Percentiles rank a stretch among this genome's conserved stretches.
Conservation (phyloP, 2,329 filamentous ascomycete species). For the Sporothrix variecibatus region DNA sequence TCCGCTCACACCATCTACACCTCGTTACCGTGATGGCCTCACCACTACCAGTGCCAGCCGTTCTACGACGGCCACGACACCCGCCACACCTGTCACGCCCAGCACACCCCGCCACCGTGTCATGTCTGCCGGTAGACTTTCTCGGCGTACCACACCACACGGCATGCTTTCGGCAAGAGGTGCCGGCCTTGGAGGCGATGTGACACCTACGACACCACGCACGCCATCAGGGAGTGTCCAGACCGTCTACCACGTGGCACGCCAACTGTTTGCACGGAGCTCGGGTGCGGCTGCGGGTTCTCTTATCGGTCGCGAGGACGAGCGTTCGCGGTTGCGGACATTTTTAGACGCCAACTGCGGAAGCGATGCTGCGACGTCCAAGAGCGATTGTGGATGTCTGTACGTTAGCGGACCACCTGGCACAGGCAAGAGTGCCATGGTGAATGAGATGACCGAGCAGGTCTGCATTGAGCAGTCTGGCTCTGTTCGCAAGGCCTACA, state of each 20-base stretch:
- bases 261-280: conserved; percentile 82
- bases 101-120: conserved; percentile 84
- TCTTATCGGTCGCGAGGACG: conserved; percentile 74
- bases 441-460: conserved; percentile 73
- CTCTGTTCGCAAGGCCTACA: conserved; percentile 68
- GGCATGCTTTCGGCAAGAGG: background rate
- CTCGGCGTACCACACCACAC: conserved; percentile 76
- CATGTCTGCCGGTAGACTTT: conserved; percentile 71
- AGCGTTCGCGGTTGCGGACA: conserved; percentile 62
- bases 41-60: conserved; percentile 3
- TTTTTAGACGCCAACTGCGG: conserved; percentile 61
- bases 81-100: conserved; percentile 52
- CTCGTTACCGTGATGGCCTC: conserved; percentile 77
- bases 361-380: conserved; percentile 36
- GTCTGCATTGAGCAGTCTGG: conserved; percentile 51
- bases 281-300: conserved; percentile 71
- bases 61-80: conserved; percentile 12
- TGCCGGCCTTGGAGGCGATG: background rate
- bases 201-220: conserved; percentile 54
- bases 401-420: conserved; percentile 96
- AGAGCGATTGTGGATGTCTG: conserved; percentile 72
- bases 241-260: conserved; percentile 83
- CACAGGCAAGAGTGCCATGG: conserved; percentile 94
- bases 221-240: conserved; percentile 65
- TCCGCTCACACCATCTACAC: conserved; percentile 70